phyloP scores from a whole-genome alignment of 1,139 yeast genomes.

The Hansenula sp. region DNA sequence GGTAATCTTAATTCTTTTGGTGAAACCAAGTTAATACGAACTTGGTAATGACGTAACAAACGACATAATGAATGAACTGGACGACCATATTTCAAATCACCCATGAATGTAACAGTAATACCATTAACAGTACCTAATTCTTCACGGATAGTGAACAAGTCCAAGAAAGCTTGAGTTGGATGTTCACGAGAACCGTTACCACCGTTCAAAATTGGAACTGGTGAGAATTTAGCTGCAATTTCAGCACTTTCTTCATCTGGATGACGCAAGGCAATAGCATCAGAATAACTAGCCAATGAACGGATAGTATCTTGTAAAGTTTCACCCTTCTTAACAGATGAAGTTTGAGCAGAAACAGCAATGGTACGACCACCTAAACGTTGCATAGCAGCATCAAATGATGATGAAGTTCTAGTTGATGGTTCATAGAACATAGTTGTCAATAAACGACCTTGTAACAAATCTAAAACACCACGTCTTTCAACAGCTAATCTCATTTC shows the following conservation, averaged over 20 bases:
- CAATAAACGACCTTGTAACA: conserved; percentile 84
- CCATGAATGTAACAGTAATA: conserved; percentile 97
- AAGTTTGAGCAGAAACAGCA: conserved; percentile 74
- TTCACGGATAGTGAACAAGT: conserved; percentile 96
- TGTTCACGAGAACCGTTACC: conserved; percentile 98
- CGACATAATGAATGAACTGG: conserved; percentile 97
- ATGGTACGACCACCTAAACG: conserved; percentile 98
- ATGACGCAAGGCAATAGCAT: conserved; percentile 96
- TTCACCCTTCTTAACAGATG: conserved; percentile 97
- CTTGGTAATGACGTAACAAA: conserved; percentile 87
- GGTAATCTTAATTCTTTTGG: conserved; percentile 90
- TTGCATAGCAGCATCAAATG: conserved; percentile 99
- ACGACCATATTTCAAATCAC: conserved; percentile 96
- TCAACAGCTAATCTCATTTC: conserved; percentile 97
- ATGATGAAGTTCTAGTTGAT: conserved; percentile 92
- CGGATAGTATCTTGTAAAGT: conserved; percentile 95
- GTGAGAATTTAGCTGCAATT: conserved; percentile 93
- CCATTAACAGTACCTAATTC: conserved; percentile 98
- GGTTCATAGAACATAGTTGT: conserved; percentile 98
- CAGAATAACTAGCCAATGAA: conserved; percentile 92
- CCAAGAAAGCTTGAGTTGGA: conserved; percentile 97
- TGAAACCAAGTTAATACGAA: conserved; percentile 85
- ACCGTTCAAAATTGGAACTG: conserved; percentile 95
- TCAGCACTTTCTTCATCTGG: conserved; percentile 90
- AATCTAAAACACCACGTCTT: conserved; percentile 90